A percentile compares a stretch with the other conserved stretches of the same genome.
Evolutionary conservation across 768 basidiomycete species (phyloP).

Genomic region (Russula griseocarnosa): DNA sequence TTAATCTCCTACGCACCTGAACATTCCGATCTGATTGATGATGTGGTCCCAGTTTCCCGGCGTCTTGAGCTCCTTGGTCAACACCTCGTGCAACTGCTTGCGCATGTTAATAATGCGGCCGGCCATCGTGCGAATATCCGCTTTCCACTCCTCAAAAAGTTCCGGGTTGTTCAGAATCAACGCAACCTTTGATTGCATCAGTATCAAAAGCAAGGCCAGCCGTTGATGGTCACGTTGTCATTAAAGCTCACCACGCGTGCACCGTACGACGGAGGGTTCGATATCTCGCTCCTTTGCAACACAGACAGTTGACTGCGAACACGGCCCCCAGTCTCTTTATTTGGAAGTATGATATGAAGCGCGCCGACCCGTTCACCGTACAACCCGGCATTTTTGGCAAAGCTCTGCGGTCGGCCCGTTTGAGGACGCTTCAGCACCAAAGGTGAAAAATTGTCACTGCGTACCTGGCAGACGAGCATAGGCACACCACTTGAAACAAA

Average conservation of each 20-base stretch:
- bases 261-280: slow-evolving; percentile 89
- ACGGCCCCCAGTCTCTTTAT: slow-evolving; percentile 60
- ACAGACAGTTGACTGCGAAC: slow-evolving; percentile 89
- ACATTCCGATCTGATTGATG: slow-evolving; percentile 95
- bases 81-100: slow-evolving; percentile 62
- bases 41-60: slow-evolving; percentile 98
- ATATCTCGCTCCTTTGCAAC: slow-evolving; percentile 90
- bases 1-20: slow-evolving; percentile 55
- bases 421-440: background rate
- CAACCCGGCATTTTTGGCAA: slow-evolving; percentile 94
- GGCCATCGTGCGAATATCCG: slow-evolving; percentile 90
- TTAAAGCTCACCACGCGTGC: slow-evolving; percentile 73
- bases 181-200: slow-evolving; percentile 49
- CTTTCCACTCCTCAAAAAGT: slow-evolving; percentile 85
- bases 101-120: slow-evolving; percentile 92
- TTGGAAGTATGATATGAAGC: slow-evolving; percentile 72
- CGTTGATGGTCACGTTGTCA: background rate
- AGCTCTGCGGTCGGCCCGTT: slow-evolving; percentile 56
- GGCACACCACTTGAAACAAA: slow-evolving; percentile 75
- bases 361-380: slow-evolving; percentile 95
- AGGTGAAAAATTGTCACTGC: slow-evolving; percentile 27
- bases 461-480: slow-evolving; percentile 83
- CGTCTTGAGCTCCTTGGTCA: slow-evolving; percentile 76
- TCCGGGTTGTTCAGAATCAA: slow-evolving; percentile 71
- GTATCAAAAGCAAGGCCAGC: background rate